These are phyloP conservation scores for Spathaspora sp. DNA, from an alignment of 1,139 yeast genomes.

Conservation along the genomic window DNA sequence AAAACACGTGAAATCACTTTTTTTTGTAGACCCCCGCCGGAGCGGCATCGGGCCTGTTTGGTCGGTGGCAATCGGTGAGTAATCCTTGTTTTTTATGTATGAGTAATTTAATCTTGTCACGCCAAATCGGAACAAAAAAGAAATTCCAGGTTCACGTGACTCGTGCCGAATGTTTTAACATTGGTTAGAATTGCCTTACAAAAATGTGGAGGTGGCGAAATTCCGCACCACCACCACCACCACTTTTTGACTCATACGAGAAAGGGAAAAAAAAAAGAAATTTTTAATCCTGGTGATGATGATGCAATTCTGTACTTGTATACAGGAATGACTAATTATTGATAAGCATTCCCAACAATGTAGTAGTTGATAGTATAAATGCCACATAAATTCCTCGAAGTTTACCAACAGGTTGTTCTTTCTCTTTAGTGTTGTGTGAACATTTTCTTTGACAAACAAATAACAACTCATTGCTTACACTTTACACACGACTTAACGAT, in stretches of 20 bases:
- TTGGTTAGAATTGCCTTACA: background rate
- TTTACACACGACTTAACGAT: background rate
- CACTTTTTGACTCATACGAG: background rate
- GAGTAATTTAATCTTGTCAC: background rate
- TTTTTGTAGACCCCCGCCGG: no score
- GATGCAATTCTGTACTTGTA: background rate
- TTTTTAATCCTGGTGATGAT: background rate
- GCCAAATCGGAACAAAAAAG: background rate
- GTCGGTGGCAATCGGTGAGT: background rate
- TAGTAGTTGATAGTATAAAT: background rate
- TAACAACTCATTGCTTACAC: background rate
- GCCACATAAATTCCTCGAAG: background rate
- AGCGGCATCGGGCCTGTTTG: background rate
- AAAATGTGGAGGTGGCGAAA: slow-evolving; percentile 1
- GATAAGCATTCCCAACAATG: background rate
- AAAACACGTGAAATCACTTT: background rate
- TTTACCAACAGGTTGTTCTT: background rate
- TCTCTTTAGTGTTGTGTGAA: background rate
- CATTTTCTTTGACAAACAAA: background rate
- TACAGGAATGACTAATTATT: slow-evolving; percentile 4
- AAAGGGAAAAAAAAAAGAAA: slow-evolving; percentile 1
- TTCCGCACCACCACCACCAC: background rate
- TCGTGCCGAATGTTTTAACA: no score
- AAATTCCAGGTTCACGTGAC: slow-evolving; percentile 1
- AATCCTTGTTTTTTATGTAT: background rate